These are phyloP conservation scores for Beauveria bassiana DNA, from an alignment of 2,329 filamentous ascomycete species.

Conservation along the genomic window DNA sequence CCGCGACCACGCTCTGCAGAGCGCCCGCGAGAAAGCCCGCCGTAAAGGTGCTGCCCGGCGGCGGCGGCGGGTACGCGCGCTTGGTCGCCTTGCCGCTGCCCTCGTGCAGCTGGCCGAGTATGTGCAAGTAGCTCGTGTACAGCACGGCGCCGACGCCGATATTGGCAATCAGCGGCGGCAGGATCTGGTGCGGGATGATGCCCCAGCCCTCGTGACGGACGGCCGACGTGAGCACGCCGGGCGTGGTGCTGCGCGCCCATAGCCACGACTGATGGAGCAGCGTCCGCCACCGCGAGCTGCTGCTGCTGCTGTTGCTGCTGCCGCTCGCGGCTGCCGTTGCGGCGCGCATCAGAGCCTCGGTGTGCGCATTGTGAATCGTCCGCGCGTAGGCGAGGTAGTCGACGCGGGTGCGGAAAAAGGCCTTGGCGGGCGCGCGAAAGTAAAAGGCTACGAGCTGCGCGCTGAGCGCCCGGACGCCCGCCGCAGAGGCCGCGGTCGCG, in stretches of 20 bases:
- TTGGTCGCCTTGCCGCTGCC: conserved; percentile 50
- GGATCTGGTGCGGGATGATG: conserved; percentile 67
- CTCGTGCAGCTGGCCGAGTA: conserved; percentile 57
- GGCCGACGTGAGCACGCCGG: conserved; percentile 60
- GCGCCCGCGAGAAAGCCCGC: conserved; percentile 63
- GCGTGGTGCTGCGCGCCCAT: conserved; percentile 56
- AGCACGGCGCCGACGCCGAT: conserved; percentile 65
- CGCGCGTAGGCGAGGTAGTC: conserved; percentile 65
- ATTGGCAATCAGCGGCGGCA: conserved; percentile 68
- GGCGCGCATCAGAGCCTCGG: conserved; percentile 26
- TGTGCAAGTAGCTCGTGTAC: conserved; percentile 69
- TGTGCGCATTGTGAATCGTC: conserved; percentile 41
- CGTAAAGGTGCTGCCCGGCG: conserved; percentile 54
- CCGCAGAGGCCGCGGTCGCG: conserved; percentile 71
- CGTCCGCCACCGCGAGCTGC: conserved; percentile 24
- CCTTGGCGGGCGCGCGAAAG: conserved; percentile 83
- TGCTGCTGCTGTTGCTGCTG: conserved; percentile 21
- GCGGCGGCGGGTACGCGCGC: conserved; percentile 63
- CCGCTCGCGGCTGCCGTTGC: conserved; percentile 22
- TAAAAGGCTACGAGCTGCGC: conserved; percentile 84
- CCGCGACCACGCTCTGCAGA: conserved; percentile 64
- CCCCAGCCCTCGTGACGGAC: conserved; percentile 64
- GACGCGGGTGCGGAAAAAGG: conserved; percentile 83
- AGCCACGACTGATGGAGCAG: conserved; percentile 35
- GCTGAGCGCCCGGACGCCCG: conserved; percentile 73